Base-by-base conservation (phyloP, 352 stramenopile species). In the Phytopythium ostracodes region DNA sequence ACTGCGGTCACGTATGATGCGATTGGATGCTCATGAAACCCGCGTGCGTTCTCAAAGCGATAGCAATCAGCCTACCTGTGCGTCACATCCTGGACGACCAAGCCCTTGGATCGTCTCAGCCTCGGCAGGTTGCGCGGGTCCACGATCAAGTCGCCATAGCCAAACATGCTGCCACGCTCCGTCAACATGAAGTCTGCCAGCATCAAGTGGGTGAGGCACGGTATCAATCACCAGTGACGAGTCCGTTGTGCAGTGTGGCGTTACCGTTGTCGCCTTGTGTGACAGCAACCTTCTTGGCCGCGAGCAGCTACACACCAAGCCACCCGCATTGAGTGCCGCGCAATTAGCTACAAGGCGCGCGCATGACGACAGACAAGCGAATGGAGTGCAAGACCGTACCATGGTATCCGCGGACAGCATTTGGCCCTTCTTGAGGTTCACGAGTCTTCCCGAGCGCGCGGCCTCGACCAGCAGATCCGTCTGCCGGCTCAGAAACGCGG, bases 341-440 rank as follows among this genome's bases (percentile, higher is more conserved):
- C 44, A 51, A 18, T 44, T 7, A 20, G 15, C 12, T n/a, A 5
- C 15, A 44, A n/a, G n/a, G 38, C 38, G n/a, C 2, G 20, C 38
- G 38, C 38, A 44, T 11, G 38, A 44, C 38, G 46, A 33, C 8
- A 24, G 11, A 11, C 36, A 53, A 8, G 38, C 63, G 46, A 53
- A 81, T 81, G 22, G 11, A 15, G 18, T 31, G 9, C 22, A 18
- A n/a, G 24, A 35, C 2, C 46, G 46, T 24, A 52, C 46, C 88
- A 96, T 96, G 22, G 87, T 94, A 53, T 91, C 84, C 8, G 84
- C 73, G 17, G 81, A 91, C 3, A 91, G 79, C 81, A 96, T 94
- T 60, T 96, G 88, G 10, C 87, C 88, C 44, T 95, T 94, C 66
- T 96, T 96, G 43, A 96, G 73, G 66, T 96, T 94, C 58, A 96